Percentiles rank a stretch among this genome's conserved stretches.
These are phyloP conservation scores for Simmondsia chinensis DNA, from an alignment of 148 eudicot genomes.

Conservation along the genomic window DNA sequence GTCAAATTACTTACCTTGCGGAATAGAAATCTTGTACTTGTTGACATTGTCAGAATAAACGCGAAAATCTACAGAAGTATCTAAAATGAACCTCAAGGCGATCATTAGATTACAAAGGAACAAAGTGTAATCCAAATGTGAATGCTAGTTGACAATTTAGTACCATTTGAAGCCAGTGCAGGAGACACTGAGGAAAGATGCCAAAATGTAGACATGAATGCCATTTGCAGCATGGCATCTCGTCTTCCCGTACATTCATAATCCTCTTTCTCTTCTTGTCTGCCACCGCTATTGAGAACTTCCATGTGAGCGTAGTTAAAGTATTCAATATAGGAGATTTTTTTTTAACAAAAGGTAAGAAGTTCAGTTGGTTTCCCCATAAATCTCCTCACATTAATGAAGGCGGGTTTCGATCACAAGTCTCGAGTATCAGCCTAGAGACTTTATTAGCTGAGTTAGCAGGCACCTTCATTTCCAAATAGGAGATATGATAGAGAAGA, in stretches of 20 bases:
- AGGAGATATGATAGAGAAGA: too few species aligned
- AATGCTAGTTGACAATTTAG: neutral
- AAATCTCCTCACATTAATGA: too few species aligned
- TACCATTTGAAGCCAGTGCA: slow-evolving; percentile 14
- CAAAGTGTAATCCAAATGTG: neutral
- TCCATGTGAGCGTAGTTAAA: too few species aligned
- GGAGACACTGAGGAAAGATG: slow-evolving; percentile 7
- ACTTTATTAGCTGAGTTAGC: too few species aligned
- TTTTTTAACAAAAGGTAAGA: too few species aligned
- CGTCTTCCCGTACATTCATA: slow-evolving; percentile 17
- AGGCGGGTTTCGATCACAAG: too few species aligned
- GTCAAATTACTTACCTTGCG: slow-evolving; percentile 41
- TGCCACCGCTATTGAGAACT: too few species aligned
- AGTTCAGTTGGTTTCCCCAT: too few species aligned
- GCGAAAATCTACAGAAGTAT: slow-evolving; percentile 37
- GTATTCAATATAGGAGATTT: too few species aligned
- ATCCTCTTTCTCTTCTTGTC: too few species aligned
- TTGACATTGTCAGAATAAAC: slow-evolving; percentile 66
- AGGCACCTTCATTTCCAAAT: too few species aligned
- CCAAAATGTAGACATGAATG: slow-evolving; percentile 1
- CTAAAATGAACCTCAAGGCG: slow-evolving; percentile 18
- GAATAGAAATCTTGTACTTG: slow-evolving; percentile 66
- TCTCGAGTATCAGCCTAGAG: too few species aligned
- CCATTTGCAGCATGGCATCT: slow-evolving; percentile 25
- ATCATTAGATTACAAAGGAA: neutral